Percentiles rank a stretch among this genome's conserved stretches.
Conservation (phyloP, 2,329 filamentous ascomycete genomes). For the Mariannaea elegans region DNA sequence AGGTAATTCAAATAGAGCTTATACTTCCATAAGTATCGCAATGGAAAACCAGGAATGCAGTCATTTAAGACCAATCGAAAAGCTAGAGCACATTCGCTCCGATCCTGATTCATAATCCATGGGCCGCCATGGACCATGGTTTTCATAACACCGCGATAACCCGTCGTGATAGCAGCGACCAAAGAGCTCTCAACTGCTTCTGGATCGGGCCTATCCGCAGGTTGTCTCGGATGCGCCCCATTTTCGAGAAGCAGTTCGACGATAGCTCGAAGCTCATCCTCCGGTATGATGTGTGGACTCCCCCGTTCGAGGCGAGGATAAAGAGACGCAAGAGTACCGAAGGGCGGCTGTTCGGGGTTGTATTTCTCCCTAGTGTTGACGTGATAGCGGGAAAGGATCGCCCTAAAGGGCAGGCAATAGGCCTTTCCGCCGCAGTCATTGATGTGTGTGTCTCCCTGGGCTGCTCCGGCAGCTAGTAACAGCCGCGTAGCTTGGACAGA, state of each 20-base stretch:
- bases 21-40: no score
- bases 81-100: neutral
- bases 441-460: neutral
- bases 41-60: no score
- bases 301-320: no score
- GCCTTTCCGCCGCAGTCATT: neutral
- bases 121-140: neutral
- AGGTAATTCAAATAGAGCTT: neutral
- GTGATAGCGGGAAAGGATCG: neutral
- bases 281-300: no score
- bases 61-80: neutral
- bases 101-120: neutral
- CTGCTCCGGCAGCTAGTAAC: conserved; percentile 1
- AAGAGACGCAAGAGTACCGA: no score
- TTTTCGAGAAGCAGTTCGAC: neutral
- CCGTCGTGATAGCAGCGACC: neutral
- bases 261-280: neutral
- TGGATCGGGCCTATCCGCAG: neutral
- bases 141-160: neutral
- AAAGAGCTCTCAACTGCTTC: neutral
- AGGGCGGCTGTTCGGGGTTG: no score
- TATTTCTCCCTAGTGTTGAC: no score
- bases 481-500: conserved; percentile 5
- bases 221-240: conserved; percentile 4
- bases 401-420: neutral